phyloP scores from a whole-genome alignment of 2,329 filamentous ascomycete species.

The Botrytis cinerea region DNA sequence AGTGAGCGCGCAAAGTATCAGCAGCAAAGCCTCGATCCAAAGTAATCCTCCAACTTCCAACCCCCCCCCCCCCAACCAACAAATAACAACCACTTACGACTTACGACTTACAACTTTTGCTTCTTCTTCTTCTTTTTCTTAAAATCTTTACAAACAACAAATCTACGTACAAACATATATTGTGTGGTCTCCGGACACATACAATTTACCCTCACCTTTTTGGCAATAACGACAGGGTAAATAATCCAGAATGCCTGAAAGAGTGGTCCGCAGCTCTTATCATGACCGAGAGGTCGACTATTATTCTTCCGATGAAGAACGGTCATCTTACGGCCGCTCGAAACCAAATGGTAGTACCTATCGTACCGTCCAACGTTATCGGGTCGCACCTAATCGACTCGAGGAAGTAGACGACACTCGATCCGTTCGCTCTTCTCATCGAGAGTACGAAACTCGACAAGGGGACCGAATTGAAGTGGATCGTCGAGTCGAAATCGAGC shows the following conservation, averaged over 20 bases:
- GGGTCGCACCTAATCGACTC: constrained; percentile 37
- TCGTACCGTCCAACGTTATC: constrained; percentile 41
- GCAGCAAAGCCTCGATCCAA: constrained; percentile 15
- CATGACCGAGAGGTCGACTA: constrained; percentile 36
- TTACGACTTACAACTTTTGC: background rate
- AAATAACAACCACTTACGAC: background rate
- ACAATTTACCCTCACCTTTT: background rate
- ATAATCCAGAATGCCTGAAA: constrained; percentile 33
- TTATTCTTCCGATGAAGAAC: constrained; percentile 41
- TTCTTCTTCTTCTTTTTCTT: background rate
- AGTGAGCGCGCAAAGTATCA: constrained; percentile 4
- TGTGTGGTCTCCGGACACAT: background rate
- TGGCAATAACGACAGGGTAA: background rate
- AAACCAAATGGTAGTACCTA: constrained; percentile 31
- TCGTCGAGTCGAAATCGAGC: constrained; percentile 36
- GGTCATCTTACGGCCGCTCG: constrained; percentile 33
- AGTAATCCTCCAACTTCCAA: background rate
- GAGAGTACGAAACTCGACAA: constrained; percentile 34
- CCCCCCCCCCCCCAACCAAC: background rate
- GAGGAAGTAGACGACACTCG: constrained; percentile 39
- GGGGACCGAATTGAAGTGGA: constrained; percentile 40
- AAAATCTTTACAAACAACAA: background rate
- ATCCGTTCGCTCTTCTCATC: constrained; percentile 33
- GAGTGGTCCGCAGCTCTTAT: constrained; percentile 33
- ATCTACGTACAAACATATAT: background rate